Base-by-base conservation (phyloP, 208 protist species). In the Endotrypanum monterogeii region DNA sequence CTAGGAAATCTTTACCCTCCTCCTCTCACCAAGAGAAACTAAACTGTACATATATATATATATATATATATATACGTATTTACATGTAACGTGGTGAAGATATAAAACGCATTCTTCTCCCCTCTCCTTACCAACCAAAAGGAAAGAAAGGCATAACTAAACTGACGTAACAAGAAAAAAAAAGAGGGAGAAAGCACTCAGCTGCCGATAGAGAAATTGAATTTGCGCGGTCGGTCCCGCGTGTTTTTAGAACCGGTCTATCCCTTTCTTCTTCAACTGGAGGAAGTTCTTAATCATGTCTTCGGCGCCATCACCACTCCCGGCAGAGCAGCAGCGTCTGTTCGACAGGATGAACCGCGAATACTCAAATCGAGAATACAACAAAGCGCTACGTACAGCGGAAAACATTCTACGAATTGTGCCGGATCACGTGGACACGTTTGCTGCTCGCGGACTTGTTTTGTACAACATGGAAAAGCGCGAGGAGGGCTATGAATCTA, bases 261-360 rank as follows among this genome's bases (percentile, higher is more conserved):
- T 62, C 57, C 37, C 14, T 78, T 67, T 55, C 39, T 14, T 25
- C 8, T 41, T 4, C 23, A 2, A 65, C n/a, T n/a, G 35, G 41
- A n/a, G 14, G 3, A 9, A 39, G 6, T 1, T 25, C 23, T 6
- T 70, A 75, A 75, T 68, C 44, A 68, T 67, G 71, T 44, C 62
- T 39, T 63, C 25, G 18, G 52, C 25, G 37, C 23, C 35, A 14
- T 32, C 61, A 11, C 30, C 48, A 32, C 61, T 93, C 72, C 76
- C 86, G 39, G 66, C 41, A 28, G 80, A 78, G 44, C 86, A 94
- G 82, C 88, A 90, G 80, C 85, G 82, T n/a, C 67, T 83, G 25
- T 95, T 95, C 37, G 88, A 97, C 28, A 87, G 91, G 80, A 81
- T 97, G 70, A 86, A 87, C 28, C 84, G 83, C 30, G 85, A 94